Base-by-base conservation (phyloP, 192 early-diverging fungal species). In the Entomortierella parvispora region DNA sequence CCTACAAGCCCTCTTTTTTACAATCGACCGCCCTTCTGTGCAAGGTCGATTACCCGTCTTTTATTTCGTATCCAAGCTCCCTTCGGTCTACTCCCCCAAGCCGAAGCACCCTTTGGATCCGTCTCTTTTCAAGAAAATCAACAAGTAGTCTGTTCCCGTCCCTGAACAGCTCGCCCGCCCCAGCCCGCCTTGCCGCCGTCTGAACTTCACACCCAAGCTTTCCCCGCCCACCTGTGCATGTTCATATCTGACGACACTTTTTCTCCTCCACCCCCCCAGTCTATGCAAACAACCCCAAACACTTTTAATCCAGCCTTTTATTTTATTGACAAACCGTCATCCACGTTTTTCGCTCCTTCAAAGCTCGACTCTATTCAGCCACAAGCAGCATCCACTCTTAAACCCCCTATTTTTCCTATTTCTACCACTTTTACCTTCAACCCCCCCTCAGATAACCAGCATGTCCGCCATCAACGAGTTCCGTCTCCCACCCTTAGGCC, bases 151-250 rank as follows among this genome's bases (percentile, higher is more conserved):
- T 12, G 37, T n/a, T n/a, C n/a, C n/a, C n/a, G n/a, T n/a, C n/a
- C 37, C 12, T 40, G 37, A 40, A 40, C 37, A 40, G 37, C 11
- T 37, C 47, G 26, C 7, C 22, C 20, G 45, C 15, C 25, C 17
- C 40, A 20, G 20, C 47, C 51, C 31, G 34, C 46, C 31, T 71
- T 71, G 69, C 52, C 43, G 29, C 33, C 46, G 45, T 45, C 54
- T 62, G 69, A 71, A 71, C 61, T 49, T 40, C 45, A 65, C 63
- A 65, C 55, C 69, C 69, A 57, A 71, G 69, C 69, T 56, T 71
- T 32, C 8, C 9, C 26, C 40, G 61, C 61, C 54, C 43, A 61
- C 69, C 37, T 71, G 69, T 71, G 69, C 69, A 71, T 71, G 69
- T 62, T 71, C 69, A 71, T 71, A 57, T 63, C 48, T 71, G 69